A percentile compares a stretch with the other conserved stretches of the same genome.
Evolutionary conservation across 108 stramenopile genomes (phyloP).

Genomic region (Nitzschia sp.): DNA sequence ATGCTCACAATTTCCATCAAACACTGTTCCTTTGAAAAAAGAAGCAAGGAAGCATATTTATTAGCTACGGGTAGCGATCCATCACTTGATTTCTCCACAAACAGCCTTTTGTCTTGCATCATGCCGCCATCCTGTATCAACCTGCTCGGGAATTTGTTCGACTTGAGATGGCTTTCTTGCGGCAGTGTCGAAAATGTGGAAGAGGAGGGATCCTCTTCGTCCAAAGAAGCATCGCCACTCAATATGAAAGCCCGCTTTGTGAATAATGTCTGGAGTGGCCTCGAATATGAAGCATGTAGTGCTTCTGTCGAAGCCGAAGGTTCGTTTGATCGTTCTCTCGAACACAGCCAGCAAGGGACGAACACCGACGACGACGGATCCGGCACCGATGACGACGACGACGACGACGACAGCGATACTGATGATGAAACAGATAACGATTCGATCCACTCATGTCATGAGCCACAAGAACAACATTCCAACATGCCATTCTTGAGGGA

Average conservation of each 20-base stretch:
- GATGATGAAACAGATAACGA: not conserved
- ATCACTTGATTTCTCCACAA: too few relatives aligned
- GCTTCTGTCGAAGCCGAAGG: not conserved
- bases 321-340: not conserved
- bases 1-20: too few relatives aligned
- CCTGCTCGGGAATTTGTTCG: too few relatives aligned
- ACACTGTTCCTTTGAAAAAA: too few relatives aligned
- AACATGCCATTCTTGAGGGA: conserved; percentile 12
- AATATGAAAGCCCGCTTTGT: not conserved
- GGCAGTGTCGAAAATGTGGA: conserved; percentile 6
- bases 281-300: conserved; percentile 10
- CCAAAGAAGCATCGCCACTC: not conserved
- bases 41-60: too few relatives aligned
- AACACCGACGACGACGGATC: not conserved
- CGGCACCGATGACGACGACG: not conserved
- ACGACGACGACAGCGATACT: not conserved
- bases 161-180: conserved; percentile 16
- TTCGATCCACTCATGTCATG: not conserved
- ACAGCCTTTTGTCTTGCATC: too few relatives aligned
- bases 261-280: not conserved
- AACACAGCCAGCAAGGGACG: not conserved
- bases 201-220: not conserved
- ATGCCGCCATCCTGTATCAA: too few relatives aligned
- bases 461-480: conserved; percentile 2
- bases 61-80: too few relatives aligned